Evolutionary conservation across 768 basidiomycete species (phyloP).

Genomic region (Candolleomyces efflorescens): DNA sequence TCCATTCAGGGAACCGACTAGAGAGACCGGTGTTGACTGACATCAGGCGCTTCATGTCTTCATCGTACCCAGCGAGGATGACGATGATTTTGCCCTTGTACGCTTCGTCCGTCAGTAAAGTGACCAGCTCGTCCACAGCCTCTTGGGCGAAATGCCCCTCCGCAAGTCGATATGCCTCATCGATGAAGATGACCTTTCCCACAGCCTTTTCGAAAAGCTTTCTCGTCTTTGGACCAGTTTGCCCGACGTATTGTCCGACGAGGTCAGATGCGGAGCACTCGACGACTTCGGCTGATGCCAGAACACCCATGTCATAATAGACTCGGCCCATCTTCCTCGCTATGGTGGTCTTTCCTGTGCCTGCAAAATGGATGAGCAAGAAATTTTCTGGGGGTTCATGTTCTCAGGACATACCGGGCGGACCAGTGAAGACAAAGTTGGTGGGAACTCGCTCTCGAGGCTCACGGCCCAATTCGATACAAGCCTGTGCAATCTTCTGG

Average conservation of each 20-base stretch:
- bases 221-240: constrained; percentile 65
- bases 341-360: constrained; percentile 58
- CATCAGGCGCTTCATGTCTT: constrained; percentile 61
- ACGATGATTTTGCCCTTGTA: constrained; percentile 60
- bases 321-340: constrained; percentile 57
- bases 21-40: constrained; percentile 57
- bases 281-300: constrained; percentile 42
- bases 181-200: constrained; percentile 66
- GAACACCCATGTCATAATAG: constrained; percentile 56
- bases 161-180: constrained; percentile 64
- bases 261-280: constrained; percentile 71
- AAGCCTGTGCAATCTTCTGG: constrained; percentile 43
- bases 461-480: constrained; percentile 39
- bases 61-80: constrained; percentile 66
- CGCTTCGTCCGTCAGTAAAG: constrained; percentile 51
- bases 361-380: constrained; percentile 23
- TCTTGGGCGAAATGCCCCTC: constrained; percentile 65
- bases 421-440: constrained; percentile 71
- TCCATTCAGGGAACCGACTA: constrained; percentile 63
- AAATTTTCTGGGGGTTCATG: background rate
- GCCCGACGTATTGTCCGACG: constrained; percentile 66
- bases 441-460: constrained; percentile 53
- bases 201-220: constrained; percentile 60
- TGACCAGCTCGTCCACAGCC: constrained; percentile 69
- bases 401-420: constrained; percentile 45